Conservation (phyloP, 2,329 filamentous ascomycete genomes). For the Talaromyces islandicus region DNA sequence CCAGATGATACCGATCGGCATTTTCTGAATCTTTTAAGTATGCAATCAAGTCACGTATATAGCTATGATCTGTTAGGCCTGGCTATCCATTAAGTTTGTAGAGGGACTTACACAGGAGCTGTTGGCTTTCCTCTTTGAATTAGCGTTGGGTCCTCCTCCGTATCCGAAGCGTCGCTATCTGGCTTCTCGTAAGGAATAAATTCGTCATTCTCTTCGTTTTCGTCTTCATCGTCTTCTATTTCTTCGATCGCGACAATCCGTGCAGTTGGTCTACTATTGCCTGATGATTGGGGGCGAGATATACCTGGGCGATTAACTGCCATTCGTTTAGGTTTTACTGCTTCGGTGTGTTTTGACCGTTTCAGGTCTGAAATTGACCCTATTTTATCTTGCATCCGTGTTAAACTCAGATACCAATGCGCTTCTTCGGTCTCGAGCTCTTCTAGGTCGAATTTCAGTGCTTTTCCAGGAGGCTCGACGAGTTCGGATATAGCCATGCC, state of each 20-base stretch:
- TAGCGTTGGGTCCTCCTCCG: conserved; percentile 85
- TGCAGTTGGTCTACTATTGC: conserved; percentile 15
- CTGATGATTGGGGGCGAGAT: not conserved
- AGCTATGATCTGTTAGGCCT: conserved; percentile 35
- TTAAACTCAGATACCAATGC: conserved; percentile 65
- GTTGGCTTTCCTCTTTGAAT: conserved; percentile 76
- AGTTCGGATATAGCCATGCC: conserved; percentile 66
- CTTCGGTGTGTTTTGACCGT: conserved; percentile 13
- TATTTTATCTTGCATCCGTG: conserved; percentile 55
- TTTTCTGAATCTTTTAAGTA: conserved; percentile 76
- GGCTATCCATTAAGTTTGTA: not conserved
- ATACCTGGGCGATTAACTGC: conserved; percentile 3
- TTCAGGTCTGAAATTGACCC: conserved; percentile 53
- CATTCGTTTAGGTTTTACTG: conserved; percentile 10
- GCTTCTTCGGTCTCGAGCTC: conserved; percentile 70
- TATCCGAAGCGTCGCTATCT: conserved; percentile 82
- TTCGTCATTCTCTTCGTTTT: conserved; percentile 56
- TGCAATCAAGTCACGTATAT: conserved; percentile 75
- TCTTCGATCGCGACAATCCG: conserved; percentile 57
- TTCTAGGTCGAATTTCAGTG: conserved; percentile 77
- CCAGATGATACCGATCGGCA: conserved; percentile 77
- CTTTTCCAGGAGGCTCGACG: conserved; percentile 60
- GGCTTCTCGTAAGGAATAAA: conserved; percentile 77
- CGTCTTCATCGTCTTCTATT: conserved; percentile 51
- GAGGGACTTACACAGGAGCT: conserved; percentile 60